A percentile compares a stretch with the other conserved stretches of the same genome.
phyloP scores from a whole-genome alignment of 306 rosid genomes.

The Delonix regia region DNA sequence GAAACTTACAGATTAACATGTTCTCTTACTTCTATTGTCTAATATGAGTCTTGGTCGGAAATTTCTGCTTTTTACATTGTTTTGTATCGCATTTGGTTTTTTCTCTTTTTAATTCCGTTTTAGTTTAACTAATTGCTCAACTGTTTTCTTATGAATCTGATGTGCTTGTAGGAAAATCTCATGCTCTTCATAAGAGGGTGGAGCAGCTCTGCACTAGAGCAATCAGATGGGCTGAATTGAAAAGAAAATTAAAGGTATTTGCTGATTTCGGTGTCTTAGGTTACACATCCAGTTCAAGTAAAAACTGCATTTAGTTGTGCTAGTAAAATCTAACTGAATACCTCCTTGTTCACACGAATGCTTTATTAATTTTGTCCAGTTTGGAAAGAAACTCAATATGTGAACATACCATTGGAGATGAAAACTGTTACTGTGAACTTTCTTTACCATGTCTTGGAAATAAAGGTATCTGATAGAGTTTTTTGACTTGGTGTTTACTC shows the following conservation, averaged over 20 bases:
- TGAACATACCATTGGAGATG: conserved; percentile 6
- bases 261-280: conserved; percentile 6
- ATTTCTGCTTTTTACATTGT: neutral
- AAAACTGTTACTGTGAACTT: neutral
- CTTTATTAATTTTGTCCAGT: neutral
- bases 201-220: conserved; percentile 59
- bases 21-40: neutral
- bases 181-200: conserved; percentile 63
- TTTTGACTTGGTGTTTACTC: conserved; percentile 6
- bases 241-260: conserved; percentile 56
- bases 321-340: neutral
- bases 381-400: neutral
- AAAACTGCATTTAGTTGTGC: neutral
- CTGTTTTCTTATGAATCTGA: conserved; percentile 22
- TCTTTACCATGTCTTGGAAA: neutral
- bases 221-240: conserved; percentile 57
- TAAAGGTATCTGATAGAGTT: neutral
- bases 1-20: neutral
- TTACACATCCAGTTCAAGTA: conserved; percentile 15
- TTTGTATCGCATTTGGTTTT: neutral
- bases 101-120: neutral
- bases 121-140: neutral
- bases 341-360: neutral
- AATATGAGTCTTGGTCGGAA: neutral
- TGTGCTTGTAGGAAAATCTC: conserved; percentile 51